phyloP scores from a whole-genome alignment of 2,329 filamentous ascomycete genomes.

The Chalaropsis thielavioides region DNA sequence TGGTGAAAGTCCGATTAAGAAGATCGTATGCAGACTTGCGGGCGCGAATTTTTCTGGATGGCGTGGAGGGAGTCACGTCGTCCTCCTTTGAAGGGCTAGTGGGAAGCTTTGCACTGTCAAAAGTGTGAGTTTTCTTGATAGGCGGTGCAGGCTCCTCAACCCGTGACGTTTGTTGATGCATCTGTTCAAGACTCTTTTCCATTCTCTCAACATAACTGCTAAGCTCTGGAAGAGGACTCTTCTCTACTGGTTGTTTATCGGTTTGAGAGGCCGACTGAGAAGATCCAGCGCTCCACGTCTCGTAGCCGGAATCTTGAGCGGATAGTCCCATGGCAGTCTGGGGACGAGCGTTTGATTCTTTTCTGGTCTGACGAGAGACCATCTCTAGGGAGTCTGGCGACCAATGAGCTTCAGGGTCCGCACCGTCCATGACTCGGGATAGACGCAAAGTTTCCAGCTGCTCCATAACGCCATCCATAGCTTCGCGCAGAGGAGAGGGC shows the following conservation, averaged over 20 bases:
- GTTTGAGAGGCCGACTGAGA: constrained; percentile 26
- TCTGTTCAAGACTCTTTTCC: constrained; percentile 63
- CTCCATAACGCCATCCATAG: constrained; percentile 97
- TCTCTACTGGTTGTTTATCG: constrained; percentile 14
- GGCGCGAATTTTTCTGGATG: constrained; percentile 35
- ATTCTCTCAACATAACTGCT: constrained; percentile 83
- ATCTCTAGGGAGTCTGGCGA: constrained; percentile 73
- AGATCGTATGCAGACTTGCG: constrained; percentile 71
- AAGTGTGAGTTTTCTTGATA: constrained; percentile 25
- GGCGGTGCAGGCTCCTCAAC: neutral
- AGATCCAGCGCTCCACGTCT: constrained; percentile 40
- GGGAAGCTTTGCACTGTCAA: constrained; percentile 45
- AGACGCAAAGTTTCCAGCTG: constrained; percentile 73
- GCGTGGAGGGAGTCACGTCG: constrained; percentile 3
- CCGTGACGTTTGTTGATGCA: constrained; percentile 41
- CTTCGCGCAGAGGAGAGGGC: constrained; percentile 79
- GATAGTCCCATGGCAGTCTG: constrained; percentile 59
- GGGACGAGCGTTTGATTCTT: constrained; percentile 34
- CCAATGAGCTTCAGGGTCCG: constrained; percentile 54
- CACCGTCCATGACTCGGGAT: constrained; percentile 34
- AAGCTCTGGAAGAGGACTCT: constrained; percentile 49
- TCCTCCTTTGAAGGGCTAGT: constrained; percentile 30
- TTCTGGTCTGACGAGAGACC: constrained; percentile 25
- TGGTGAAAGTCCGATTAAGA: constrained; percentile 70
- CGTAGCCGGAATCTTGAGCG: constrained; percentile 46